Conservation (phyloP, 164 flowering plant species). For the Dillenia turbinata region DNA sequence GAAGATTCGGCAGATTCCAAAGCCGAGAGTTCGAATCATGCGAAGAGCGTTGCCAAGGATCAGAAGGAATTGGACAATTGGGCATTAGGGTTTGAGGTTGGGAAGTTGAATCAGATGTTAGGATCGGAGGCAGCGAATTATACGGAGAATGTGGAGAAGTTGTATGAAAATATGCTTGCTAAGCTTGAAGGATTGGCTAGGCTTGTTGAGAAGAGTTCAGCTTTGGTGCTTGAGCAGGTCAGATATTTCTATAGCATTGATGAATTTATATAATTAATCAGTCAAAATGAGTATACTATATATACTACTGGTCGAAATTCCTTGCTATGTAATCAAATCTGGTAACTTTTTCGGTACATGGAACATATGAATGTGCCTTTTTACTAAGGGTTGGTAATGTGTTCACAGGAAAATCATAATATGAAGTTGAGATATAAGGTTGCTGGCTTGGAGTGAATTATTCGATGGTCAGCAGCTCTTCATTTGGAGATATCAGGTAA, state of each 20-base stretch:
- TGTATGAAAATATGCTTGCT: conserved; percentile 75
- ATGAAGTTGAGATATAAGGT: conserved; percentile 52
- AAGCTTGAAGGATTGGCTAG: conserved; percentile 65
- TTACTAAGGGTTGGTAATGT: no score
- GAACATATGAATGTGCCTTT: no score
- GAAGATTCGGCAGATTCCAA: conserved; percentile 27
- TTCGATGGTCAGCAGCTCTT: conserved; percentile 2
- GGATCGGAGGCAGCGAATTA: conserved; percentile 57
- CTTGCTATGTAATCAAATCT: no score
- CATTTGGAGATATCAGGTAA: conserved; percentile 19
- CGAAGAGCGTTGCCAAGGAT: conserved; percentile 30
- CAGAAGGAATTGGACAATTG: conserved; percentile 47
- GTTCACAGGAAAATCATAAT: conserved; percentile 62
- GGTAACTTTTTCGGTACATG: no score
- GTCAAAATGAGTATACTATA: background rate
- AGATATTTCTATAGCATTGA: background rate
- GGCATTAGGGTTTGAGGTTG: conserved; percentile 56
- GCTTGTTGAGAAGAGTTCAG: conserved; percentile 57
- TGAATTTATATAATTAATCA: background rate
- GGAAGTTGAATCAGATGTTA: conserved; percentile 47
- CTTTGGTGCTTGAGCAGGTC: conserved; percentile 69
- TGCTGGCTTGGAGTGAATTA: conserved; percentile 46
- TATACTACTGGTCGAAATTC: background rate
- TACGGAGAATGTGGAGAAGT: conserved; percentile 56
- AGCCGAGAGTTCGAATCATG: conserved; percentile 21